Evolutionary conservation across 129 eudicot genomes (phyloP).

Genomic region (Logfia minima): DNA sequence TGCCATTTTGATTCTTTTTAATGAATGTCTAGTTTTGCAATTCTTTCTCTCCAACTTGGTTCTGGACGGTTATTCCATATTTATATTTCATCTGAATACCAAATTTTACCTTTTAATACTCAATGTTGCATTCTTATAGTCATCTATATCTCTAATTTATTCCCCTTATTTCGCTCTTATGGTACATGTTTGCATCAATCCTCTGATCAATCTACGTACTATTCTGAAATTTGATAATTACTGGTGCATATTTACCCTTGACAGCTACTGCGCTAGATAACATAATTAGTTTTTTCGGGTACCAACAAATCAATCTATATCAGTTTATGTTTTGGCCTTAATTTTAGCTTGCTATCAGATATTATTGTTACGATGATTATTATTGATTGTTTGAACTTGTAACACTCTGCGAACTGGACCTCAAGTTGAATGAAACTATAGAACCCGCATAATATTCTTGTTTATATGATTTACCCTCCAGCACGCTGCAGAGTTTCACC

Average conservation of each 20-base stretch:
- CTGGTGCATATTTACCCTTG: background rate
- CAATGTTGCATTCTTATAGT: background rate
- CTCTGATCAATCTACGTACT: background rate
- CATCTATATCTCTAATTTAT: background rate
- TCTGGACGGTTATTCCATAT: background rate
- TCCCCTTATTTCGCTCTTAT: background rate
- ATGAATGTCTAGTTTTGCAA: background rate
- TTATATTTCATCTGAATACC: background rate
- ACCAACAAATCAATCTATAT: background rate
- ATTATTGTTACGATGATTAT: background rate
- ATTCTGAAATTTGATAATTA: background rate
- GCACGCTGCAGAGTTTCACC: background rate
- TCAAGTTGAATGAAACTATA: background rate
- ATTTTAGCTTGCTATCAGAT: constrained; percentile 8
- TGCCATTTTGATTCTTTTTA: background rate
- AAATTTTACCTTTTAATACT: background rate
- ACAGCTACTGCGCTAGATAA: background rate
- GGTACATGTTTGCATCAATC: background rate
- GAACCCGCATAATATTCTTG: constrained; percentile 4
- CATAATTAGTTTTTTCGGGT: constrained; percentile 3
- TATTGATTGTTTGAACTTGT: background rate
- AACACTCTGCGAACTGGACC: background rate
- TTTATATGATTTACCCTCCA: background rate
- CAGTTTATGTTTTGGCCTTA: constrained; percentile 3
- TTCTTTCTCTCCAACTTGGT: background rate